Percentiles rank a stretch among this genome's conserved stretches.
These are phyloP conservation scores for Xylaria sp. DNA, from an alignment of 2,329 filamentous ascomycete species.

Conservation along the genomic window DNA sequence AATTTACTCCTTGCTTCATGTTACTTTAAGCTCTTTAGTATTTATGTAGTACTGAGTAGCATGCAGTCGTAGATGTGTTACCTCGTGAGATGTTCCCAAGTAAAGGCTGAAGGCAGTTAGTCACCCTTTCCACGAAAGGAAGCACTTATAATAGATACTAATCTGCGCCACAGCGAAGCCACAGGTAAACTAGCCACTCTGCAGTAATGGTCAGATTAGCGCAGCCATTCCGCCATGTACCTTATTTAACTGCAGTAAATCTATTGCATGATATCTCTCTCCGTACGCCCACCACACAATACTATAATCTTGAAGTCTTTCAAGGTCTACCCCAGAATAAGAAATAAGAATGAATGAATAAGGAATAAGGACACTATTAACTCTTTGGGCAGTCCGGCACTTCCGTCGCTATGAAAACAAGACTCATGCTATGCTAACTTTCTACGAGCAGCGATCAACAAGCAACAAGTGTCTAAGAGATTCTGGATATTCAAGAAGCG, in stretches of 20 bases:
- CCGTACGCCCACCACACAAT: background rate
- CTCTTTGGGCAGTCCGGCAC: slow-evolving; percentile 2
- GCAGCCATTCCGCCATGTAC: background rate
- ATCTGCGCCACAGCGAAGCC: slow-evolving; percentile 4
- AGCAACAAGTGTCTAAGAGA: background rate
- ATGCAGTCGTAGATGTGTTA: too few relatives aligned
- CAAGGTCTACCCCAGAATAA: slow-evolving; percentile 4
- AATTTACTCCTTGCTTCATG: too few relatives aligned
- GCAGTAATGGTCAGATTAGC: too few relatives aligned
- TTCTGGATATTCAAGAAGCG: background rate
- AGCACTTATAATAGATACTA: too few relatives aligned
- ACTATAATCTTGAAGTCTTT: background rate
- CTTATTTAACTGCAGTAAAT: background rate
- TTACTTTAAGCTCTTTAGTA: too few relatives aligned
- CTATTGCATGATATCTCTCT: background rate
- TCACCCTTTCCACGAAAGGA: too few relatives aligned
- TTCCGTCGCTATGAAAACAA: background rate
- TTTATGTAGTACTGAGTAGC: too few relatives aligned
- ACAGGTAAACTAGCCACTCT: background rate
- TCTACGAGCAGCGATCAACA: background rate
- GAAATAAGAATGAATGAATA: background rate
- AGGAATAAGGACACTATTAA: background rate
- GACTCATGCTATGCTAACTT: background rate
- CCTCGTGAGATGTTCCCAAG: too few relatives aligned
- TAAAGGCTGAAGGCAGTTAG: too few relatives aligned